Base-by-base conservation (phyloP, 768 basidiomycete species). In the Mycena metata region DNA sequence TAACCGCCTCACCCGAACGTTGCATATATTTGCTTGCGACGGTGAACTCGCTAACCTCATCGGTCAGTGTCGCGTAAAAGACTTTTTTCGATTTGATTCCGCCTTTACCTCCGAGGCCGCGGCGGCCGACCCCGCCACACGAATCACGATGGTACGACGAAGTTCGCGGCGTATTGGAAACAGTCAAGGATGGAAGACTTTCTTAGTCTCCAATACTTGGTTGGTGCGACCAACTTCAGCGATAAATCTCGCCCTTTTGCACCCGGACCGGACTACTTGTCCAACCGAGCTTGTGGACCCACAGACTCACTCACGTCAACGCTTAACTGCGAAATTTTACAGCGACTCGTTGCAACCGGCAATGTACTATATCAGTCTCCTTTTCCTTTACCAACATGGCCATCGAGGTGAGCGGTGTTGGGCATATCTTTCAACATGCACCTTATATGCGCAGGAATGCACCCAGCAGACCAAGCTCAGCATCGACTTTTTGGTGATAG, bases 401-500 rank as follows among this genome's bases (percentile, higher is more conserved):
- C 19, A 51, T 61, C 60, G 60, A 51, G 49, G 60, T 63, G 51
- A 63, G 61, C 26, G 11, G 17, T 8, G 1, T 17, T 30, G 30
- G 6, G 30, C 30, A 6, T 24, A 36, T 39, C 26, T 47, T 21
- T 16, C 35, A 15, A 6, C 42, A n/a, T 26, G n/a, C 1, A 35
- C 3, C 1, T 1, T 33, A 51, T 13, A 21, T 16, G 5, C 23
- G 36, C 51, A 17, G 52, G 60, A 35, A 19, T 19, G 41, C 50
- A 33, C 17, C 72, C 4, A 72, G 42, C 76, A 75, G 62, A 69
- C 76, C 45, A 52, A 43, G 21, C 75, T 78, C 19, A 43, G 74
- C 12, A 78, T 83, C 24, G 70, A 77, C 17, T 81, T 82, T 56
- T 24, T 83, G 4, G 73, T 84, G 46, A 69, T 84, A 43, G 83